A percentile compares a stretch with the other conserved stretches of the same genome.
Evolutionary conservation across 2,329 filamentous ascomycete genomes (phyloP).

Genomic region (Neofusicoccum parvum): DNA sequence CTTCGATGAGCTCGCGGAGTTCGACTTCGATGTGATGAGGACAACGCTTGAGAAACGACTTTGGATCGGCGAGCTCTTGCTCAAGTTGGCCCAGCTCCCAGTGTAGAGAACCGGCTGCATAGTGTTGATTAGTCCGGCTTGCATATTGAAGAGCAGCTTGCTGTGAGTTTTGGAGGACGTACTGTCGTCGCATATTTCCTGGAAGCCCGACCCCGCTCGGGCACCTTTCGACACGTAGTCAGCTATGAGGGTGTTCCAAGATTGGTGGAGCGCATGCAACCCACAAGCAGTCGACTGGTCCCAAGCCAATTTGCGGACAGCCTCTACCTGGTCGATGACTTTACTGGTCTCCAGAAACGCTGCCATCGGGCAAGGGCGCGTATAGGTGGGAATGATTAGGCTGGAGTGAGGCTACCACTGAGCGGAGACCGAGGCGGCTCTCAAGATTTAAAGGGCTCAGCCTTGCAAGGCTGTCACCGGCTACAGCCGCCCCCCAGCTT

Average conservation of each 20-base stretch:
- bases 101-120: not conserved
- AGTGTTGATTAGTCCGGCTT: not conserved
- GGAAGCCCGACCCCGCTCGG: not conserved
- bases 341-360: not conserved
- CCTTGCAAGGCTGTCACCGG: constrained; percentile 12
- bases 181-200: not conserved
- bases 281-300: not conserved
- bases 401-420: constrained; percentile 9
- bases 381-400: not conserved
- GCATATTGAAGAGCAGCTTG: not conserved
- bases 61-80: not conserved
- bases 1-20: not conserved
- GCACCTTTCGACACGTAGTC: not conserved
- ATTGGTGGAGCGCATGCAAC: not conserved
- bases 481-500: not conserved
- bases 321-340: not conserved
- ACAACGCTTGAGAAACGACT: constrained; percentile 5
- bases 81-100: not conserved
- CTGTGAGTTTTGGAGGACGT: not conserved
- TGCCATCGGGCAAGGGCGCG: not conserved
- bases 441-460: not conserved
- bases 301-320: not conserved
- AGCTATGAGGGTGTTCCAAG: not conserved
- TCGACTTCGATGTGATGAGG: constrained; percentile 9
- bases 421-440: not conserved